These are phyloP conservation scores for Stagonosporopsis chrysanthemi DNA, from an alignment of 2,329 filamentous ascomycete species.

Conservation along the genomic window DNA sequence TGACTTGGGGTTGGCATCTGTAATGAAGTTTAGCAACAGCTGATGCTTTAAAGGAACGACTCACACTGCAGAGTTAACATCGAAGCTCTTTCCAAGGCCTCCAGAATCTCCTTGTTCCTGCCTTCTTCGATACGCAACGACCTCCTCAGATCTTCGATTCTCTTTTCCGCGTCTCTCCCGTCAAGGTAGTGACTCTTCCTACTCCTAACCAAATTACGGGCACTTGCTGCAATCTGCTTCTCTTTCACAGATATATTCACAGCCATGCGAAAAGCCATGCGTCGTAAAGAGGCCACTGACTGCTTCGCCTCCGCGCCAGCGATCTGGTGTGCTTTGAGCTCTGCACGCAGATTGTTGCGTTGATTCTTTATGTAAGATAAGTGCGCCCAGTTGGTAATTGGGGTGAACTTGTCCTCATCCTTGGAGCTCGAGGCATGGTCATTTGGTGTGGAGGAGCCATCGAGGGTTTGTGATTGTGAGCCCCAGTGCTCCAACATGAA, in stretches of 20 bases:
- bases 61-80: conserved; percentile 49
- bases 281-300: conserved; percentile 45
- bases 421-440: conserved; percentile 20
- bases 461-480: conserved; percentile 23
- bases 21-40: conserved; percentile 11
- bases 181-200: conserved; percentile 44
- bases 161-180: conserved; percentile 42
- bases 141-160: conserved; percentile 43
- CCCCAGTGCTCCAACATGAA: conserved; percentile 43
- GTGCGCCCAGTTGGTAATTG: conserved; percentile 49
- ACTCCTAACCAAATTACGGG: conserved; percentile 41
- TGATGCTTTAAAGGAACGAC: conserved; percentile 4
- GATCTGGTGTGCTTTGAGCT: conserved; percentile 45
- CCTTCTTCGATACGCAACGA: conserved; percentile 44
- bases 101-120: conserved; percentile 48
- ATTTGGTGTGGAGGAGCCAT: conserved; percentile 21
- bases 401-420: conserved; percentile 34
- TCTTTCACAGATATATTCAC: conserved; percentile 52
- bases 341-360: conserved; percentile 41
- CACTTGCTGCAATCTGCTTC: conserved; percentile 46
- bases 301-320: conserved; percentile 46
- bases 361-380: conserved; percentile 47
- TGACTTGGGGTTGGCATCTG: conserved; percentile 38
- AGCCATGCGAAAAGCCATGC: conserved; percentile 49
- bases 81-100: conserved; percentile 46